Conservation (phyloP, 352 stramenopile genomes). For the Elongisporangium senticosum region DNA sequence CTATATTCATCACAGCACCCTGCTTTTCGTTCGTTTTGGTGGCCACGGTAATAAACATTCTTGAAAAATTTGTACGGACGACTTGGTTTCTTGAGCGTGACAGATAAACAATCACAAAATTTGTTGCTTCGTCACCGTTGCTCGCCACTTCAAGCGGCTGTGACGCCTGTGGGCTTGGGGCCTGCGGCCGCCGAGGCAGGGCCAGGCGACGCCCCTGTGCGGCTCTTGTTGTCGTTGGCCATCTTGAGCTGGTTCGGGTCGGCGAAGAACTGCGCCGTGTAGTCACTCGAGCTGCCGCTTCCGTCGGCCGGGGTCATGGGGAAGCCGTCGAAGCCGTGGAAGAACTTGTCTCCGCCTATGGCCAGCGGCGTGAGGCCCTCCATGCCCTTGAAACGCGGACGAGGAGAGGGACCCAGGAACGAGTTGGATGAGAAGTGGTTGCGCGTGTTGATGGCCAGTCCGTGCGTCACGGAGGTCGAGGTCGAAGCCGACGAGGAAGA, state of each 20-base stretch:
- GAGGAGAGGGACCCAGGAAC: slow-evolving; percentile 12
- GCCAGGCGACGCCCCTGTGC: slow-evolving; percentile 1
- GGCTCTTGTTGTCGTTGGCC: slow-evolving; percentile 25
- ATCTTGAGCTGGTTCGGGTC: slow-evolving; percentile 46
- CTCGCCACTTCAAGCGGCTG: slow-evolving; percentile 22
- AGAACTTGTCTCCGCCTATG: slow-evolving; percentile 3
- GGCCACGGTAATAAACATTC: slow-evolving; percentile 9
- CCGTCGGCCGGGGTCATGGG: slow-evolving; percentile 11
- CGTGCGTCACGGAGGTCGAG: slow-evolving; percentile 4
- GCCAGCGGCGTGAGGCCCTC: slow-evolving; percentile 33
- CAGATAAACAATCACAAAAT: slow-evolving; percentile 1
- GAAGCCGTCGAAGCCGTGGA: slow-evolving; percentile 39
- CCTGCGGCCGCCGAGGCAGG: slow-evolving; percentile 23
- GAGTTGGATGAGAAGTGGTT: slow-evolving; percentile 8
- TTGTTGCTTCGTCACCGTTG: neutral
- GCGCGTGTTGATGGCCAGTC: slow-evolving; percentile 12
- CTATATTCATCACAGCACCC: neutral
- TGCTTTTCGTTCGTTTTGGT: slow-evolving; percentile 1
- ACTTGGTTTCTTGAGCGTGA: neutral
- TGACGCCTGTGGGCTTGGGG: slow-evolving; percentile 40
- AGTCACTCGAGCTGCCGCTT: slow-evolving; percentile 33
- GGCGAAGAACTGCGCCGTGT: slow-evolving; percentile 66
- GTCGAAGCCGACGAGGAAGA: slow-evolving; percentile 2
- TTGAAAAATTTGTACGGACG: slow-evolving; percentile 1
- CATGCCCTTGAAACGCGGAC: slow-evolving; percentile 53